Base-by-base conservation (phyloP, 2,329 filamentous ascomycete species). In the Aspergillus luchuensis region DNA sequence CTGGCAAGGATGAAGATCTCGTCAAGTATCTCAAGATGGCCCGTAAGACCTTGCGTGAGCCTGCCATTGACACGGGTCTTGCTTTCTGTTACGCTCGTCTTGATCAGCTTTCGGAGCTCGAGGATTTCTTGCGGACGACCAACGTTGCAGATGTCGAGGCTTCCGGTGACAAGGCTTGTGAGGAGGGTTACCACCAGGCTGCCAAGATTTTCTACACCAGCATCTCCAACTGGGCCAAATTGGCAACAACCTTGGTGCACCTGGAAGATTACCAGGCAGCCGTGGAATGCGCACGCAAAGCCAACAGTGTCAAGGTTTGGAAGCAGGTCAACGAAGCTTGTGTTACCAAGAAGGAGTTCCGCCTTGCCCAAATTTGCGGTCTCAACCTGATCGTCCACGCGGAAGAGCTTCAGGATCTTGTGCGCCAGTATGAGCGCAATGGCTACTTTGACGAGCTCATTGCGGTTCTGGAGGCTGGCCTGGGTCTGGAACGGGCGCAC, bases 391-490 rank as follows among this genome's bases (percentile, higher is more conserved):
- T 99, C 71, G 89, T 99, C 23, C 94, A 99, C 78, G 95, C 96
- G 25, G 95, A 99, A 78, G 95, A 99, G 78, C 84, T 99, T 55
- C 87, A 92, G 73, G 89, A 91, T 68, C 87, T 99, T 38, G 94
- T 98, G 69, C 93, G 93, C 82, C 92, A 98, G 76, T 99, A 99
- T 75, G 96, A 99, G 85, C 85, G 86, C 67, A 94, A 97, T 69
- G 95, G 95, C 61, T 99, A 97, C 85, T 99, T 99, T 68, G 95
- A 99, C 69, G 95, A 99, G 81, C 90, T 99, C 64, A 99, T 99
- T 71, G 86, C 89, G 68, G 85, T 99, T 52, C 87, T 99, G 36
- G 94, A 99, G 81, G 93, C 96, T 74, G 95, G 96, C 70, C 87
- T 99, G 58, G 95, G 95, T 63, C 85, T 98, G 56, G 93, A 97